phyloP scores from a whole-genome alignment of 2,329 filamentous ascomycete species.

The Rutstroemia sp. region DNA sequence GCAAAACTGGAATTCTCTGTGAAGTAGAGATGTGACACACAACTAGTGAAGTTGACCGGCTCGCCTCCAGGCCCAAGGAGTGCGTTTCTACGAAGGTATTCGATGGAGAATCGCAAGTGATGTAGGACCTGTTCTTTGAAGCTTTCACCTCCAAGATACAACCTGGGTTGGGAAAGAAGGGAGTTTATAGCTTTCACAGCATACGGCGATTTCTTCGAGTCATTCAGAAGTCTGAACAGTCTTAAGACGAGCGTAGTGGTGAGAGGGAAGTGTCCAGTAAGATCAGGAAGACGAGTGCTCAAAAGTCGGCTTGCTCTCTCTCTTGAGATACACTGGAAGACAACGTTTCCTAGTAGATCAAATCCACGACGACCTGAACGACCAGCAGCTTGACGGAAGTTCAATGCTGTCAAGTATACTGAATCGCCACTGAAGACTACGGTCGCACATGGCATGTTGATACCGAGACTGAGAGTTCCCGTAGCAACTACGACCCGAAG shows the following conservation, averaged over 20 bases:
- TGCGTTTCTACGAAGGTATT: slow-evolving; percentile 64
- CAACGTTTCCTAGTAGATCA: slow-evolving; percentile 72
- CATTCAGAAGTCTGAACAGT: slow-evolving; percentile 58
- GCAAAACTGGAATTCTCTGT: slow-evolving; percentile 70
- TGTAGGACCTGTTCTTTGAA: slow-evolving; percentile 65
- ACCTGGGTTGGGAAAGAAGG: slow-evolving; percentile 59
- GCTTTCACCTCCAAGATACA: slow-evolving; percentile 64
- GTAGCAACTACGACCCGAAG: slow-evolving; percentile 67
- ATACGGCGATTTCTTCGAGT: slow-evolving; percentile 55
- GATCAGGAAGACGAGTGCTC: slow-evolving; percentile 64
- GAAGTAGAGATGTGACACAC: slow-evolving; percentile 67
- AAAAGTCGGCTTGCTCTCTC: slow-evolving; percentile 61
- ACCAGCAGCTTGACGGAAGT: slow-evolving; percentile 70
- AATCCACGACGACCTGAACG: slow-evolving; percentile 75
- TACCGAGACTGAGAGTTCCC: slow-evolving; percentile 67
- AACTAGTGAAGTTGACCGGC: slow-evolving; percentile 65
- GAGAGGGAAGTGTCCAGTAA: slow-evolving; percentile 72
- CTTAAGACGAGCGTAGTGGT: slow-evolving; percentile 67
- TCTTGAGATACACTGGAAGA: slow-evolving; percentile 60
- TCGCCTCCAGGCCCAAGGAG: slow-evolving; percentile 53
- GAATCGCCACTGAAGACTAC: slow-evolving; percentile 72
- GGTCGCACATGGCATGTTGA: slow-evolving; percentile 81
- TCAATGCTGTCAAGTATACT: slow-evolving; percentile 64
- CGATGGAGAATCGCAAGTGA: slow-evolving; percentile 73
- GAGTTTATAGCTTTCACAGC: slow-evolving; percentile 56